Percentiles rank a stretch among this genome's conserved stretches.
Conservation (phyloP, 805 yeast species). For the Wickerhamiella allomyrinae region DNA sequence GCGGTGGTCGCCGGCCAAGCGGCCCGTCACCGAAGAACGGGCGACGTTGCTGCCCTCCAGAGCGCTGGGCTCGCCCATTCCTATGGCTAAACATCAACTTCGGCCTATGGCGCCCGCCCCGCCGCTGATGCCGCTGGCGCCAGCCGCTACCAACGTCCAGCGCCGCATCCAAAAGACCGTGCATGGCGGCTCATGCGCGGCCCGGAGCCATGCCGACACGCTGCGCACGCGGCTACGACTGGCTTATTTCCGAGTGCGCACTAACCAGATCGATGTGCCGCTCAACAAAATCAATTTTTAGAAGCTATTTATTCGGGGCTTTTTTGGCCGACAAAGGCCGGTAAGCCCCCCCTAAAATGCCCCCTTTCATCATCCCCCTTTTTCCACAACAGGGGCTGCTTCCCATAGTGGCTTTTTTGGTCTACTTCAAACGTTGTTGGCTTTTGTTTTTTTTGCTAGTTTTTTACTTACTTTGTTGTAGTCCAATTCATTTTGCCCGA, state of each 20-base stretch:
- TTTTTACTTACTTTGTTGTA: no score
- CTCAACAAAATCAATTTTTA: conserved; percentile 15
- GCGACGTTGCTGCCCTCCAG: neutral
- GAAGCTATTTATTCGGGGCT: neutral
- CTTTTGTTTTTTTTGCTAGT: no score
- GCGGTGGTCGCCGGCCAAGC: conserved; percentile 4
- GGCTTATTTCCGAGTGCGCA: conserved; percentile 25
- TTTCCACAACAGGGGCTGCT: no score
- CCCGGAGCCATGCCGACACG: conserved; percentile 15
- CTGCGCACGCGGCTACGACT: conserved; percentile 21
- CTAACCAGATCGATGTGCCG: conserved; percentile 22
- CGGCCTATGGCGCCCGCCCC: neutral
- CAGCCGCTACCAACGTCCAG: neutral
- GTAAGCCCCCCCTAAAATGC: neutral
- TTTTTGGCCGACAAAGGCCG: neutral
- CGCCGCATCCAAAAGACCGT: neutral
- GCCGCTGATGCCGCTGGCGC: neutral
- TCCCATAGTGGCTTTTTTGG: no score
- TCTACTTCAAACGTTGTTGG: no score
- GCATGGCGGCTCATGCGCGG: neutral
- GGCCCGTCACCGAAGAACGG: conserved; percentile 4
- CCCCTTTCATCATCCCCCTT: no score
- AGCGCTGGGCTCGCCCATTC: conserved; percentile 2
- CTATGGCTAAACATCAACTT: neutral
- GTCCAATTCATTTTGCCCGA: no score